Evolutionary conservation across 352 stramenopile genomes (phyloP).

Genomic region (Discostella stelligera): DNA sequence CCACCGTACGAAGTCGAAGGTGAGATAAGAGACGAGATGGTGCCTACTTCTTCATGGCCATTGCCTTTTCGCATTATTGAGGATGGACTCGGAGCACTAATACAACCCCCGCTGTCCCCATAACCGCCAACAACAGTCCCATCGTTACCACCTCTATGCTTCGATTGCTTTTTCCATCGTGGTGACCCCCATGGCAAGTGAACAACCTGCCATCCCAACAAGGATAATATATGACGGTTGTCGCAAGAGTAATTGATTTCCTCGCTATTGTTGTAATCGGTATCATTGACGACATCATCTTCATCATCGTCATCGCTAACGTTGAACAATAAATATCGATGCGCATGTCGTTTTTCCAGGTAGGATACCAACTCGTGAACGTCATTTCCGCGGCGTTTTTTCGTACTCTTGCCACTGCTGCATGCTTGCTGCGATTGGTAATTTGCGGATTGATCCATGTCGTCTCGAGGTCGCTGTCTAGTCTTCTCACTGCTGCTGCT

Average conservation of each 20-base stretch:
- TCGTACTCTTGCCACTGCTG: slow-evolving; percentile 6
- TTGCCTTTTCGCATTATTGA: slow-evolving; percentile 13
- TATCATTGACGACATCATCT: slow-evolving; percentile 42
- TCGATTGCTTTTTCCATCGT: not conserved
- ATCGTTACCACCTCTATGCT: not conserved
- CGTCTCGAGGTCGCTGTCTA: not conserved
- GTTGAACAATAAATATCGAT: slow-evolving; percentile 65
- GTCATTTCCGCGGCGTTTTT: slow-evolving; percentile 53
- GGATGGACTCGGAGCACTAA: slow-evolving; percentile 1
- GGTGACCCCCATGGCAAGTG: slow-evolving; percentile 66
- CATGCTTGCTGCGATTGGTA: slow-evolving; percentile 6
- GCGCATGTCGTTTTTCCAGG: slow-evolving; percentile 55
- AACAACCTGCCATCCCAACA: slow-evolving; percentile 66
- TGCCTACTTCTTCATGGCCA: not conserved
- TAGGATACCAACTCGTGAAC: slow-evolving; percentile 52
- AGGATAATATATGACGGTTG: not conserved
- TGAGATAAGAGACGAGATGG: slow-evolving; percentile 4
- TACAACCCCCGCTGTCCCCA: not conserved
- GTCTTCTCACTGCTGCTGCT: not conserved
- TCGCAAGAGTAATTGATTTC: not conserved
- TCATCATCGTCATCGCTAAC: slow-evolving; percentile 58
- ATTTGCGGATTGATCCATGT: slow-evolving; percentile 6
- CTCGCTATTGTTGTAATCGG: not conserved
- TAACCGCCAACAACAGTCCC: not conserved
- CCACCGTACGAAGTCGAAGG: not conserved